phyloP scores from a whole-genome alignment of 83 land plant genomes.

The Isoetes engelmannii region DNA sequence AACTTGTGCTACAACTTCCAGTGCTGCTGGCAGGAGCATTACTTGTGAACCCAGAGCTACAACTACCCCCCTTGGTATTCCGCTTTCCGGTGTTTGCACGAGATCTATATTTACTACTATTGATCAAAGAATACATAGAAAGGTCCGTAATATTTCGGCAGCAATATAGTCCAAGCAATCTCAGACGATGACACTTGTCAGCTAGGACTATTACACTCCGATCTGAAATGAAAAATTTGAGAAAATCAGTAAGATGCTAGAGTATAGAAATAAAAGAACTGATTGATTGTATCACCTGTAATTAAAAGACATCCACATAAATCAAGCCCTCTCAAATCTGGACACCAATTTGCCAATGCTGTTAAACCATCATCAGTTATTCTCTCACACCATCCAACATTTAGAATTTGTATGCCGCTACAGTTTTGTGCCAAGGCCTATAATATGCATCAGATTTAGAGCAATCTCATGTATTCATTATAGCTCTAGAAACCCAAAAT shows the following conservation, averaged over 20 bases:
- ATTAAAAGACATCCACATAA: conserved; percentile 83
- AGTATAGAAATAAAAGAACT: not conserved
- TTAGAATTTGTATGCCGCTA: conserved; percentile 51
- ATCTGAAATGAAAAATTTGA: conserved; percentile 46
- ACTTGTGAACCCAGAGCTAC: conserved; percentile 3
- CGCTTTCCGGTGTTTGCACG: not conserved
- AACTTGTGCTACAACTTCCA: conserved; percentile 16
- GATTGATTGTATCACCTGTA: conserved; percentile 45
- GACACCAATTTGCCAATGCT: conserved; percentile 77
- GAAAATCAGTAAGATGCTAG: not conserved
- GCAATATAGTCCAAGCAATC: conserved; percentile 74
- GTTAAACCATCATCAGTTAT: conserved; percentile 73
- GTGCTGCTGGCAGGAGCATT: conserved; percentile 26
- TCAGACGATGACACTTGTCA: conserved; percentile 58
- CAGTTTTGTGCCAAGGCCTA: conserved; percentile 87
- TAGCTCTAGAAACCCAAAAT: not conserved
- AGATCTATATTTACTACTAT: conserved; percentile 28
- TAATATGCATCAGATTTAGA: not conserved
- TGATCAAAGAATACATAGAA: conserved; percentile 78
- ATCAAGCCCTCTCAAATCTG: conserved; percentile 72
- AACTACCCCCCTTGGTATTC: not conserved
- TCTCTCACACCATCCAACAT: conserved; percentile 94
- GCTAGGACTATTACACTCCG: conserved; percentile 90
- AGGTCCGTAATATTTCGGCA: conserved; percentile 89
- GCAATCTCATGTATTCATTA: conserved; percentile 6